Evolutionary conservation across 768 basidiomycete species (phyloP).

Genomic region (Podaxis sp.): DNA sequence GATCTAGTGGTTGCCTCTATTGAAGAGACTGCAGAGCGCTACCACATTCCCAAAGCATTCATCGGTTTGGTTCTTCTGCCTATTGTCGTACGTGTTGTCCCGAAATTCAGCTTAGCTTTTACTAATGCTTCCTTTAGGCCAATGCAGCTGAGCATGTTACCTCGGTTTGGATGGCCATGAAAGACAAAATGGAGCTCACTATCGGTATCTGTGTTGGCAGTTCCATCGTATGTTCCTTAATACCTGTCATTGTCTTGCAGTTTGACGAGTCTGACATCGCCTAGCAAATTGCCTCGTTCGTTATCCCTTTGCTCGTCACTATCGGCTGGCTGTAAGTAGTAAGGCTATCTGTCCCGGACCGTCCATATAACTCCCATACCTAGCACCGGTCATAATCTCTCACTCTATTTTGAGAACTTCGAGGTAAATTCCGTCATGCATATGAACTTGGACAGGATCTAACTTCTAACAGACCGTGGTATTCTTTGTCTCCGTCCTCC

Average conservation of each 20-base stretch:
- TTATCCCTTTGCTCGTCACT: slow-evolving; percentile 85
- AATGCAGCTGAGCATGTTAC: slow-evolving; percentile 88
- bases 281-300: slow-evolving; percentile 85
- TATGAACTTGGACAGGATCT: slow-evolving; percentile 3
- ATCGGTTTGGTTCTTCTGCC: slow-evolving; percentile 87
- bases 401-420: slow-evolving; percentile 83
- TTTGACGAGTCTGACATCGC: neutral
- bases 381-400: slow-evolving; percentile 69
- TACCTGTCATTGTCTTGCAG: neutral
- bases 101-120: neutral
- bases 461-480: slow-evolving; percentile 60
- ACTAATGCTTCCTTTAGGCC: slow-evolving; percentile 37
- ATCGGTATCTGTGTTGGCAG: slow-evolving; percentile 81
- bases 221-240: slow-evolving; percentile 60
- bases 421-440: slow-evolving; percentile 47
- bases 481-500: slow-evolving; percentile 84
- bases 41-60: slow-evolving; percentile 80
- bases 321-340: slow-evolving; percentile 79
- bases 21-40: slow-evolving; percentile 84
- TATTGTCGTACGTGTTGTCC: slow-evolving; percentile 62
- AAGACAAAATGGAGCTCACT: slow-evolving; percentile 61
- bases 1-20: slow-evolving; percentile 82
- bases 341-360: slow-evolving; percentile 8
- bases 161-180: slow-evolving; percentile 87
- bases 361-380: slow-evolving; percentile 6